Base-by-base conservation (phyloP, 2,329 filamentous ascomycete species). In the Alternaria longipes region DNA sequence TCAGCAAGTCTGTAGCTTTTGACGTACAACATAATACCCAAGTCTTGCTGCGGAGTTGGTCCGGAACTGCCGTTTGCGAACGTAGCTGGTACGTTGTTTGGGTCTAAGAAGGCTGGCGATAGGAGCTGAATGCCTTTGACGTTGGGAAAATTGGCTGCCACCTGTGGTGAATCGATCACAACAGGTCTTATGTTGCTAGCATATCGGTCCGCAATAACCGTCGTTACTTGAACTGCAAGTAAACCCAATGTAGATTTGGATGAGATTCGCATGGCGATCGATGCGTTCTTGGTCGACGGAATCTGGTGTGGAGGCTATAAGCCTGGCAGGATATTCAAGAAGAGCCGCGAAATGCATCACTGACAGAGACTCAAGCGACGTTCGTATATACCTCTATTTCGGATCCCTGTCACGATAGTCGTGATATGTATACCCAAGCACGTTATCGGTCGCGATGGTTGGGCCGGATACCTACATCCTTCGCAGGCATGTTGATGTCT, bases 371-470 rank as follows among this genome's bases (percentile, higher is more conserved):
- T 1, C 4, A 24, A 28, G 18, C 30, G 5, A 7, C 8, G 30
- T 14, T 36, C 26, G 28, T 30, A 60, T 60, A 20, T 63, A 63
- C 9, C 0, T 47, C 6, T 14, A 12, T 12, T 12, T 4, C 9
- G 4, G n/a, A 47, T 30, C n/a, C 26, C 12, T 32, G 26, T 32
- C 44, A 5, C 5, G n/a, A 30, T 22, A 51, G 38, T 28, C 55
- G 55, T 53, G 55, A 44, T 52, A 30, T 46, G 16, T 51, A 32
- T 58, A 22, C n/a, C 38, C n/a, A 53, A 58, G 28, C 55, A 58
- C 40, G 30, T 52, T 45, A 46, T 41, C 20, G 24, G n/a, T 30
- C 41, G 20, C 41, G 8, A 36, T 24, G 32, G 46, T 36, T 26
- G 46, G 12, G 11, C 8, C 46, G 32, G 20, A 50, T 50, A 20